Evolutionary conservation across 2,329 filamentous ascomycete genomes (phyloP).

Genomic region (Botrytis hyacinthi): DNA sequence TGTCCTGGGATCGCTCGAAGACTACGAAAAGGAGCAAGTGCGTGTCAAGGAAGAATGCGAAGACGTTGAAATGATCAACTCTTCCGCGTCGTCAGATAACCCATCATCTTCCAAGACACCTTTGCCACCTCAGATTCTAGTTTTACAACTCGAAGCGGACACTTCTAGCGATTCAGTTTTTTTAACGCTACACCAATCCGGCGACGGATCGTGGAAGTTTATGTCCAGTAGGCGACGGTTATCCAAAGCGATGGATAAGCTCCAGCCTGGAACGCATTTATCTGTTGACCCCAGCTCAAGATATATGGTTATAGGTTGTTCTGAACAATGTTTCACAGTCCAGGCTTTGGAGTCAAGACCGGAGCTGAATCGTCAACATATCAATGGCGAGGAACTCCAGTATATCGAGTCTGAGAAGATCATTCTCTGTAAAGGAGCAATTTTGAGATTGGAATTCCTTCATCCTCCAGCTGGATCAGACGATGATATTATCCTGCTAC

Average conservation of each 20-base stretch:
- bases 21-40: conserved; percentile 42
- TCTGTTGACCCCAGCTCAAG: conserved; percentile 75
- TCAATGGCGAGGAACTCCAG: conserved; percentile 45
- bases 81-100: neutral
- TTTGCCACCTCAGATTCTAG: conserved; percentile 75
- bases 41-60: conserved; percentile 39
- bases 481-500: conserved; percentile 71
- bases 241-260: conserved; percentile 51
- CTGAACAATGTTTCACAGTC: conserved; percentile 68
- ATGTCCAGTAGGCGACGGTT: conserved; percentile 57
- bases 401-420: conserved; percentile 52
- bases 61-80: conserved; percentile 21
- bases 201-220: conserved; percentile 40
- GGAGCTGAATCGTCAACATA: conserved; percentile 52
- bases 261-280: conserved; percentile 60
- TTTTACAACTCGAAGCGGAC: conserved; percentile 64
- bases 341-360: conserved; percentile 63
- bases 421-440: conserved; percentile 60
- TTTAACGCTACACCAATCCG: conserved; percentile 60
- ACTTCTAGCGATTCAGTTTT: conserved; percentile 69
- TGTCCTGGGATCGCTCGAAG: conserved; percentile 59
- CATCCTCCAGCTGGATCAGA: conserved; percentile 65
- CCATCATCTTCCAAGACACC: conserved; percentile 10
- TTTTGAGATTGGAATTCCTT: conserved; percentile 85
- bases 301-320: conserved; percentile 67